A percentile compares a stretch with the other conserved stretches of the same genome.
phyloP scores from a whole-genome alignment of 768 basidiomycete species.

The Boletus barrowsii region DNA sequence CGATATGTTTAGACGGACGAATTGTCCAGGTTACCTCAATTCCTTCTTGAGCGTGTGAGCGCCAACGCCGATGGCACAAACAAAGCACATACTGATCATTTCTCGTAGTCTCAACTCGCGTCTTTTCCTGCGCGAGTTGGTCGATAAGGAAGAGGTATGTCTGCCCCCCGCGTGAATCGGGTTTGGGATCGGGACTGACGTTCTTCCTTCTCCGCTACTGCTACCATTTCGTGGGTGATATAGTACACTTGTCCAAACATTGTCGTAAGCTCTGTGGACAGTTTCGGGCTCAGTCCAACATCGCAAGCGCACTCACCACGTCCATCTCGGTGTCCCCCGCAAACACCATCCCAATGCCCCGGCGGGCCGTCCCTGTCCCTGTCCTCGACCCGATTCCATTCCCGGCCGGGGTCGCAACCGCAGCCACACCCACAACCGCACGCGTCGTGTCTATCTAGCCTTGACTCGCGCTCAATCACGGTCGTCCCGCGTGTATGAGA shows the following conservation, averaged over 20 bases:
- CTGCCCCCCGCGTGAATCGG: not conserved
- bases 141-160: constrained; percentile 25
- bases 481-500: constrained; percentile 15
- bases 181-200: not conserved
- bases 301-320: constrained; percentile 9
- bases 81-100: not conserved
- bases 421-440: not conserved
- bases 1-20: not conserved
- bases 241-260: constrained; percentile 28
- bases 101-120: constrained; percentile 27
- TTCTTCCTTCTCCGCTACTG: not conserved
- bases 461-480: constrained; percentile 10
- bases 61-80: too few relatives aligned
- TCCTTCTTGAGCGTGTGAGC: constrained; percentile 36
- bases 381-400: not conserved
- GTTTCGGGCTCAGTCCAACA: constrained; percentile 13
- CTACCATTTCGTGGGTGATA: not conserved
- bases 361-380: not conserved
- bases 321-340: constrained; percentile 7
- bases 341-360: not conserved
- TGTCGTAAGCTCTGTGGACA: constrained; percentile 17
- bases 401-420: not conserved
- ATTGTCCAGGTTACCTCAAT: constrained; percentile 35
- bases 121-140: constrained; percentile 25
- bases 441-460: not conserved